Evolutionary conservation across 108 stramenopile species (phyloP).

Genomic region (Parmales sp.): DNA sequence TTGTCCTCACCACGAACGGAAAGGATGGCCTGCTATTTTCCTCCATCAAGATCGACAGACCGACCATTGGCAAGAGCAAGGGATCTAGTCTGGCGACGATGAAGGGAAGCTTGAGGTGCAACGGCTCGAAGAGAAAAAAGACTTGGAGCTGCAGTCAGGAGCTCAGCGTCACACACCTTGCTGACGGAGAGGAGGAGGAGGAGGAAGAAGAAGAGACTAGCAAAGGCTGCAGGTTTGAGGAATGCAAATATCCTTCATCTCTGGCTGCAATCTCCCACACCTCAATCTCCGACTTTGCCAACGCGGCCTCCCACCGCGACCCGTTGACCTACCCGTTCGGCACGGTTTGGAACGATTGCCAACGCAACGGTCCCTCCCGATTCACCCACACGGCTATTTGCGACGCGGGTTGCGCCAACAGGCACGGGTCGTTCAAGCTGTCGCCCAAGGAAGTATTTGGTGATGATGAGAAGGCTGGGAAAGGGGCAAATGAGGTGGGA

Average conservation of each 20-base stretch:
- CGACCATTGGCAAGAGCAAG: not conserved
- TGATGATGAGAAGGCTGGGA: not conserved
- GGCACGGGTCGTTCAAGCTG: not conserved
- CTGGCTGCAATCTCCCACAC: not conserved
- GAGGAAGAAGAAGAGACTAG: not conserved
- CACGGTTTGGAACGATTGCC: constrained; percentile 8
- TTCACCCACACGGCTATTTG: not conserved
- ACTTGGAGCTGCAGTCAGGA: not conserved
- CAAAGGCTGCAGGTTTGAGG: constrained; percentile 1
- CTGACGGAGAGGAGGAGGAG: not conserved
- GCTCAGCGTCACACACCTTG: not conserved
- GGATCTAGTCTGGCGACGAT: not conserved
- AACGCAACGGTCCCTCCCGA: not conserved
- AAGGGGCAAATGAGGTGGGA: no score
- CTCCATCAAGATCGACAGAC: constrained; percentile 2
- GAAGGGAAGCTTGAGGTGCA: not conserved
- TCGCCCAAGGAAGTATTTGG: not conserved
- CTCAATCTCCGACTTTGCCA: not conserved
- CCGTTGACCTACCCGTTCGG: not conserved
- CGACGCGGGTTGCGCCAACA: constrained; percentile 3
- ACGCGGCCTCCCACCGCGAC: not conserved
- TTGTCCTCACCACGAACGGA: constrained; percentile 7
- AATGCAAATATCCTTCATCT: not conserved
- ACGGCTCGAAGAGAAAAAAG: not conserved
- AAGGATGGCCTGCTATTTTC: not conserved